Percentiles rank a stretch among this genome's conserved stretches.
Evolutionary conservation across 2,329 filamentous ascomycete genomes (phyloP).

Genomic region (Colletotrichum neosansevieriae): DNA sequence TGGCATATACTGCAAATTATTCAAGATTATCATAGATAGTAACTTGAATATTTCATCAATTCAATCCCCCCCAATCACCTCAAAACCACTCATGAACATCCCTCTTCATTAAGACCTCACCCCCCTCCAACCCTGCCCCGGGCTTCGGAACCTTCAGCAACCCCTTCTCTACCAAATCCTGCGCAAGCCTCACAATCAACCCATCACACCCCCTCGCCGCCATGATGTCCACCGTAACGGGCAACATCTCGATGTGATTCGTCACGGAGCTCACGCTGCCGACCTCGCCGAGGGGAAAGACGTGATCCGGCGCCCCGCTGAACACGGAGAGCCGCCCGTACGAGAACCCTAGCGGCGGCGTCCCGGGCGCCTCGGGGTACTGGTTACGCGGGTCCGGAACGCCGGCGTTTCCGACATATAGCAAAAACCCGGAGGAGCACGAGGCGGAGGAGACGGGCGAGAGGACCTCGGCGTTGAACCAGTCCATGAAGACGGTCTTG

Average conservation of each 20-base stretch:
- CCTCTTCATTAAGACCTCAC: conserved; percentile 43
- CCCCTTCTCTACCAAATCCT: conserved; percentile 62
- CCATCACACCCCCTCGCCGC: conserved; percentile 72
- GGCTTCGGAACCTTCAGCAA: conserved; percentile 59
- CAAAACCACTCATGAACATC: conserved; percentile 32
- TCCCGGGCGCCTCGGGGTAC: conserved; percentile 52
- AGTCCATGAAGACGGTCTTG: conserved; percentile 49
- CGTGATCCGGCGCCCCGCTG: conserved; percentile 55
- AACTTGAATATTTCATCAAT: not conserved
- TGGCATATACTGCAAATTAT: too few relatives aligned
- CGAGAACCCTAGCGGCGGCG: conserved; percentile 62
- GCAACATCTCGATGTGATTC: conserved; percentile 61
- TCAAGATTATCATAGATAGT: not conserved
- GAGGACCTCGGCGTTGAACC: conserved; percentile 49
- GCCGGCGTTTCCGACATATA: conserved; percentile 44
- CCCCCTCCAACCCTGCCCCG: conserved; percentile 50
- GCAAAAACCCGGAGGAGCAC: conserved; percentile 49
- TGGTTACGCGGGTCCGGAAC: conserved; percentile 41
- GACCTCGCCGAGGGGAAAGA: conserved; percentile 57
- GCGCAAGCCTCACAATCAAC: conserved; percentile 65
- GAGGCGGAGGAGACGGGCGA: conserved; percentile 40
- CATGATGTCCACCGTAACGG: conserved; percentile 69
- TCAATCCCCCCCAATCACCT: not conserved
- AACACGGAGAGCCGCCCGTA: conserved; percentile 50
- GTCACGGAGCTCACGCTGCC: conserved; percentile 52